Conservation (phyloP, 352 stramenopile species). For the Chrysophaeum taylorii region DNA sequence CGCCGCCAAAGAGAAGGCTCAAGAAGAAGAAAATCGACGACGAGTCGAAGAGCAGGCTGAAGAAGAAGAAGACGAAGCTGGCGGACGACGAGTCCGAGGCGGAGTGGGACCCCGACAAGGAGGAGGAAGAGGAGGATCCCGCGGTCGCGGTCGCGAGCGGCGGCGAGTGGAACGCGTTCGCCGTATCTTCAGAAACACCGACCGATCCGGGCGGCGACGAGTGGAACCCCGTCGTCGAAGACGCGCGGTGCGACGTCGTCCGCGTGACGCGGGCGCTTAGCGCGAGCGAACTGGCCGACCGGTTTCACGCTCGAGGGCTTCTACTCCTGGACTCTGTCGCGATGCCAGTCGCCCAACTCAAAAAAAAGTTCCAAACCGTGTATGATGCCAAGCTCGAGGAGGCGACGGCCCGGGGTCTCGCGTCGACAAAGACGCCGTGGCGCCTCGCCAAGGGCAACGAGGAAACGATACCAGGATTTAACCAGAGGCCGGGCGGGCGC, state of each 20-base stretch:
- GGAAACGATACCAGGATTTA: conserved; percentile 52
- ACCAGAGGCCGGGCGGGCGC: conserved; percentile 53
- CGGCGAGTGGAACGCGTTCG: not conserved
- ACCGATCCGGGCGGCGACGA: not conserved
- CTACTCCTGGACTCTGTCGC: not conserved
- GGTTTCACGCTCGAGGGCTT: not conserved
- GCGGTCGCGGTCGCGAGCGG: not conserved
- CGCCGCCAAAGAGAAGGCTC: too few species aligned
- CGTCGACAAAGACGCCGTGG: conserved; percentile 24
- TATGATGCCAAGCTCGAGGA: conserved; percentile 39
- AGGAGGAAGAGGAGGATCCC: not conserved
- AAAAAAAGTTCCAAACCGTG: conserved; percentile 26
- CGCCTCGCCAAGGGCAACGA: conserved; percentile 37
- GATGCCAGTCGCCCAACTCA: conserved; percentile 18
- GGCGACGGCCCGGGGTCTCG: conserved; percentile 22
- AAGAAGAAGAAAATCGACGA: too few species aligned
- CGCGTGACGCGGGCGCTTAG: conserved; percentile 42
- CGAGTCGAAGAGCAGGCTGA: not conserved
- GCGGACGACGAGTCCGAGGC: not conserved
- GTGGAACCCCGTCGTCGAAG: not conserved
- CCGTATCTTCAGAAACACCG: not conserved
- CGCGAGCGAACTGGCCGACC: not conserved
- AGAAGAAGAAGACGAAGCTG: not conserved
- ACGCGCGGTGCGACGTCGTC: conserved; percentile 37
- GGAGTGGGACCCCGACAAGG: not conserved